A percentile compares a stretch with the other conserved stretches of the same genome.
Evolutionary conservation across 106 monocot species (phyloP).

Genomic region (Phalaenopsis aphrodite): DNA sequence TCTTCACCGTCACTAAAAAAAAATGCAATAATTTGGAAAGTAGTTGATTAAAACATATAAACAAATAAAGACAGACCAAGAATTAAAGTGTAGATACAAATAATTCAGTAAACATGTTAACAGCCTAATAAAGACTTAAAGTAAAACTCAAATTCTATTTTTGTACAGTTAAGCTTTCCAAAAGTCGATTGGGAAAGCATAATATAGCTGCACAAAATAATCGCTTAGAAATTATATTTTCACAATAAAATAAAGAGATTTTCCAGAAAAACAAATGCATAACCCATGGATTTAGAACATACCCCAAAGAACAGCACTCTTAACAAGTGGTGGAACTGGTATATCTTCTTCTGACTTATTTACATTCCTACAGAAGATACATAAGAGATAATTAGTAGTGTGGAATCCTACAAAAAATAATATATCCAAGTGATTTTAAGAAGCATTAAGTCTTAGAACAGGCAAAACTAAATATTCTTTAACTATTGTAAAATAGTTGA

Average conservation of each 20-base stretch:
- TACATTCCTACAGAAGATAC: conserved; percentile 34
- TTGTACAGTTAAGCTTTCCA: too few species aligned
- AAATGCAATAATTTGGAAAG: too few species aligned
- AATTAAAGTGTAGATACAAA: too few species aligned
- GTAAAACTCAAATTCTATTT: too few species aligned
- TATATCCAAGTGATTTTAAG: neutral
- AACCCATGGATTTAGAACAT: neutral
- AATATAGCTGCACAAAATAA: neutral
- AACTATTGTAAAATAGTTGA: neutral
- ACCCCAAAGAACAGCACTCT: conserved; percentile 86
- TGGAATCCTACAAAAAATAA: neutral
- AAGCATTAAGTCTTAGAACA: neutral
- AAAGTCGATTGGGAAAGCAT: too few species aligned
- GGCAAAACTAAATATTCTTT: neutral
- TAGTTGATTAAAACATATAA: too few species aligned
- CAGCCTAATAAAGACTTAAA: too few species aligned
- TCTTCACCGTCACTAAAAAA: too few species aligned
- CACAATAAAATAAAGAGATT: neutral
- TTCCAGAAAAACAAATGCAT: neutral
- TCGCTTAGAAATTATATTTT: neutral
- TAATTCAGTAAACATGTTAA: too few species aligned
- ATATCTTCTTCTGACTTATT: conserved; percentile 74
- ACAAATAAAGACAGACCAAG: too few species aligned
- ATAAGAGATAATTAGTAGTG: neutral
- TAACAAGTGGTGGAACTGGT: conserved; percentile 68